Conservation (phyloP, 148 eudicot species). For the Vaccinium corymbosum region DNA sequence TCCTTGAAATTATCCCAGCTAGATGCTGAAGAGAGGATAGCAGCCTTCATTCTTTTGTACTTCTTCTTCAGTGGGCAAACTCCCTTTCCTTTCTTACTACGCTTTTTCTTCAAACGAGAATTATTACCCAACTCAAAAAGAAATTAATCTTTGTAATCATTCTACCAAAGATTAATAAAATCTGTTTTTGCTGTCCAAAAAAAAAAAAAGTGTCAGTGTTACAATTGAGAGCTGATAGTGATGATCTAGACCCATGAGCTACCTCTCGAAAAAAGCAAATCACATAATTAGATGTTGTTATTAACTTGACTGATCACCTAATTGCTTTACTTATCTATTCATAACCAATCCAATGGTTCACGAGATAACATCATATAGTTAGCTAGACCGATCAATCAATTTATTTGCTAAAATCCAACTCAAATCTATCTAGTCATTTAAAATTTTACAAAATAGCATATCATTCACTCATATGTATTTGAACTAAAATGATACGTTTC, state of each 20-base stretch:
- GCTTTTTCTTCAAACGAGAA: too few species aligned
- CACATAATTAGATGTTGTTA: conserved; percentile 9
- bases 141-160: too few species aligned
- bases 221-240: background rate
- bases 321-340: background rate
- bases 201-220: background rate
- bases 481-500: background rate
- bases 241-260: background rate
- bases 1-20: too few species aligned
- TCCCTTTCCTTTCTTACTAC: too few species aligned
- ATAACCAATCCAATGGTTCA: background rate
- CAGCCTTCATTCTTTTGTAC: too few species aligned
- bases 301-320: background rate
- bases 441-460: background rate
- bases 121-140: too few species aligned
- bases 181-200: too few species aligned
- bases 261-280: background rate
- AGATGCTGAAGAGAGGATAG: too few species aligned
- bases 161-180: too few species aligned
- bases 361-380: background rate
- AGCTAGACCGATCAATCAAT: background rate
- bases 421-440: background rate
- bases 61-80: too few species aligned
- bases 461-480: background rate
- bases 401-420: background rate